These are phyloP conservation scores for Canavalia ensiformis DNA, from an alignment of 306 rosid genomes.

Conservation along the genomic window DNA sequence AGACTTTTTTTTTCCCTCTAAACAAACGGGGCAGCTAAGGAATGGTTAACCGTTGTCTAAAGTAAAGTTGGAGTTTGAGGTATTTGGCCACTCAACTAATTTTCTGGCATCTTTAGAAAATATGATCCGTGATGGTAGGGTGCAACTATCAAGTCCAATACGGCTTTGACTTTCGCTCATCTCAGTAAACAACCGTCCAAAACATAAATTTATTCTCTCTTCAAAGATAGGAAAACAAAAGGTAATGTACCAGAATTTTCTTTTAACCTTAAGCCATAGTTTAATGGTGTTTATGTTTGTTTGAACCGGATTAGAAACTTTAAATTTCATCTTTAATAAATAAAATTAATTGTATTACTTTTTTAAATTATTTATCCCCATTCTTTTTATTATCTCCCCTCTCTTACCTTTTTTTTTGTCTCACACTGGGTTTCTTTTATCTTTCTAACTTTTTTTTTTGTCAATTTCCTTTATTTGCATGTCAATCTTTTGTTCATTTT, in stretches of 20 bases:
- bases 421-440: no score
- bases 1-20: neutral
- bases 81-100: constrained; percentile 3
- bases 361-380: no score
- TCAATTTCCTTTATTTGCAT: no score
- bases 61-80: neutral
- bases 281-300: neutral
- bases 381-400: no score
- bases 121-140: constrained; percentile 39
- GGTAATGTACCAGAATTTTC: neutral
- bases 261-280: neutral
- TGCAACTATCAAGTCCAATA: neutral
- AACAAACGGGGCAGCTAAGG: neutral
- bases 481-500: no score
- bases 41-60: constrained; percentile 1
- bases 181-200: neutral
- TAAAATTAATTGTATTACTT: no score
- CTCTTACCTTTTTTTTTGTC: no score
- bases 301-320: no score
- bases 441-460: no score
- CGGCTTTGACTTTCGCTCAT: constrained; percentile 14
- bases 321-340: no score
- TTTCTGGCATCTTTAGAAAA: constrained; percentile 6
- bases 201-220: neutral
- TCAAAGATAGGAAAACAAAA: neutral